These are phyloP conservation scores for Wickerhamiella parazyma DNA, from an alignment of 805 yeast species.

Conservation along the genomic window DNA sequence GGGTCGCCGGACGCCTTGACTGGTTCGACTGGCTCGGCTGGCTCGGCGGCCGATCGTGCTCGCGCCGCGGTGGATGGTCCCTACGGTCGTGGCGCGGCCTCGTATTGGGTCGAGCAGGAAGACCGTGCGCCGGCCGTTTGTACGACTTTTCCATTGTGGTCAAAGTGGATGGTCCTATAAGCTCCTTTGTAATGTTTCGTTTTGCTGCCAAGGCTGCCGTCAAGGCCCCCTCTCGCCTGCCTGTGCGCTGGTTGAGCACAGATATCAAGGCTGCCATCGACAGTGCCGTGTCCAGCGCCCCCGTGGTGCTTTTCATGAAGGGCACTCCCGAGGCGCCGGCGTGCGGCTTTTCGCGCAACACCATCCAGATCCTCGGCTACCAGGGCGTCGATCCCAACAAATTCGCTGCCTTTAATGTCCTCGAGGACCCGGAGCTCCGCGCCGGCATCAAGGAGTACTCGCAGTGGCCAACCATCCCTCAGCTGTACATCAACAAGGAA, in stretches of 20 bases:
- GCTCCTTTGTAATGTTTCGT: neutral
- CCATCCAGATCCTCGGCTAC: slow-evolving; percentile 84
- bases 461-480: slow-evolving; percentile 98
- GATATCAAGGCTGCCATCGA: slow-evolving; percentile 78
- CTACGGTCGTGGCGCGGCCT: neutral
- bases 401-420: slow-evolving; percentile 92
- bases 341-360: slow-evolving; percentile 94
- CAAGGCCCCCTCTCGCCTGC: neutral
- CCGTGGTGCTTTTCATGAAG: slow-evolving; percentile 94
- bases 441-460: slow-evolving; percentile 91
- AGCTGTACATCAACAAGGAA: slow-evolving; percentile 73
- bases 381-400: slow-evolving; percentile 94
- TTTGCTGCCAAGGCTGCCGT: neutral
- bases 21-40: no score
- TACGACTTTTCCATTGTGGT: neutral
- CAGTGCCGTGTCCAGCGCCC: slow-evolving; percentile 73
- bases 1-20: neutral
- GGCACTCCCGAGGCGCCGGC: slow-evolving; percentile 97
- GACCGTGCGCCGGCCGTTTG: neutral
- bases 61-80: neutral
- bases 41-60: neutral
- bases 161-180: neutral
- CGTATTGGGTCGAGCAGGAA: neutral
- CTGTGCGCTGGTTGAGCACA: slow-evolving; percentile 42
- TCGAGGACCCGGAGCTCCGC: slow-evolving; percentile 89